Conservation (phyloP, 2,329 filamentous ascomycete genomes). For the Penicillium brasilianum region DNA sequence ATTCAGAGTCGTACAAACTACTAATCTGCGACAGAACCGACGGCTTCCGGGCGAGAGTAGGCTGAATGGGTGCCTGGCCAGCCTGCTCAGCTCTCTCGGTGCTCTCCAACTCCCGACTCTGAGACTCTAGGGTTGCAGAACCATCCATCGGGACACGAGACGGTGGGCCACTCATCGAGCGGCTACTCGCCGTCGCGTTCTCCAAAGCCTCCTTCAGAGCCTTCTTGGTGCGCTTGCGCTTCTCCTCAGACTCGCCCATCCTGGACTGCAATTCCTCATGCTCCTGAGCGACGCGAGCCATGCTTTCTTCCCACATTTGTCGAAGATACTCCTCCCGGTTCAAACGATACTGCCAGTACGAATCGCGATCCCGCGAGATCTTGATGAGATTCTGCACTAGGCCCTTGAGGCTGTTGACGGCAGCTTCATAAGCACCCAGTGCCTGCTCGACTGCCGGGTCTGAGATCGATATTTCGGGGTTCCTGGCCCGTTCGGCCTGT, state of each 20-base stretch:
- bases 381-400: slow-evolving; percentile 85
- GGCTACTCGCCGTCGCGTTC: slow-evolving; percentile 51
- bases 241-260: slow-evolving; percentile 87
- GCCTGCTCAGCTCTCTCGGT: slow-evolving; percentile 15
- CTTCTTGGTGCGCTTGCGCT: slow-evolving; percentile 85
- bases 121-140: slow-evolving; percentile 39
- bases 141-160: slow-evolving; percentile 30
- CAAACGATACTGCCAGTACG: slow-evolving; percentile 94
- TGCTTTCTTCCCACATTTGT: slow-evolving; percentile 98
- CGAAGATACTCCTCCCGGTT: slow-evolving; percentile 90
- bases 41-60: slow-evolving; percentile 62
- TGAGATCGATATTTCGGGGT: slow-evolving; percentile 73
- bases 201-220: slow-evolving; percentile 86
- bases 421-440: slow-evolving; percentile 82
- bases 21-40: slow-evolving; percentile 70
- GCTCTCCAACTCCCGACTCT: slow-evolving; percentile 18
- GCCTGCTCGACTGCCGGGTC: slow-evolving; percentile 79
- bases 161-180: slow-evolving; percentile 38
- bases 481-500: slow-evolving; percentile 70
- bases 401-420: slow-evolving; percentile 83
- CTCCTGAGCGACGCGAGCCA: slow-evolving; percentile 94
- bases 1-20: slow-evolving; percentile 76
- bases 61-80: slow-evolving; percentile 13
- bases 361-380: slow-evolving; percentile 91
- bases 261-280: slow-evolving; percentile 88